Conservation (phyloP, 768 basidiomycete genomes). For the Lyophyllum atratum region DNA sequence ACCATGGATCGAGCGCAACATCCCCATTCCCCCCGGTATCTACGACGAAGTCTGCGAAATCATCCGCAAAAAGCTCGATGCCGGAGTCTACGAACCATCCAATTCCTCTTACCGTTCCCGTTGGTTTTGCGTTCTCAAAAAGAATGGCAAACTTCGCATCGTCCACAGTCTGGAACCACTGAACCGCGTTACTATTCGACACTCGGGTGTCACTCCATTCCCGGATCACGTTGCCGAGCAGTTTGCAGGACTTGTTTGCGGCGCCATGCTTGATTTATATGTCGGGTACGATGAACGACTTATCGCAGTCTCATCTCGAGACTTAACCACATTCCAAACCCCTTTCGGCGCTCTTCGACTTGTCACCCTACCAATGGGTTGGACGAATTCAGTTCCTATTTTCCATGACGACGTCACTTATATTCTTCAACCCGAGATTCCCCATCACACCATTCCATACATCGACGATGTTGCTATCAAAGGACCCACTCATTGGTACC, state of each 20-base stretch:
- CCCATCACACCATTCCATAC: slow-evolving; percentile 32
- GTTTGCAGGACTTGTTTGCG: slow-evolving; percentile 27
- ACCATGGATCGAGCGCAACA: slow-evolving; percentile 31
- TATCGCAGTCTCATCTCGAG: slow-evolving; percentile 21
- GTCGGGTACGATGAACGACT: slow-evolving; percentile 36
- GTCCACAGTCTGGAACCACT: slow-evolving; percentile 42
- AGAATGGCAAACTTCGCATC: slow-evolving; percentile 26
- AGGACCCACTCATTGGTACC: slow-evolving; percentile 33
- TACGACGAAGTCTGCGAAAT: slow-evolving; percentile 20
- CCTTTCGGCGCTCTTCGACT: slow-evolving; percentile 34
- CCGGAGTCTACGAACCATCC: slow-evolving; percentile 35
- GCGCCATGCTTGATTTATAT: slow-evolving; percentile 34
- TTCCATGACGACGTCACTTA: slow-evolving; percentile 40
- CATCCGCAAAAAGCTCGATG: slow-evolving; percentile 22
- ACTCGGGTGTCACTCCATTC: slow-evolving; percentile 35
- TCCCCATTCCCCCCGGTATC: slow-evolving; percentile 30
- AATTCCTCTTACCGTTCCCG: slow-evolving; percentile 34
- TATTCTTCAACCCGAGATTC: slow-evolving; percentile 41
- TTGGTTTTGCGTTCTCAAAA: slow-evolving; percentile 34
- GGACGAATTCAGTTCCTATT: slow-evolving; percentile 29
- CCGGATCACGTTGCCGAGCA: slow-evolving; percentile 33
- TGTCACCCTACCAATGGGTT: slow-evolving; percentile 29
- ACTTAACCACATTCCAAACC: slow-evolving; percentile 40
- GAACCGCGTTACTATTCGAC: slow-evolving; percentile 37
- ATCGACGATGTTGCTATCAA: slow-evolving; percentile 41